Conservation (phyloP, 306 rosid species). For the Gastrolobium villosum region DNA sequence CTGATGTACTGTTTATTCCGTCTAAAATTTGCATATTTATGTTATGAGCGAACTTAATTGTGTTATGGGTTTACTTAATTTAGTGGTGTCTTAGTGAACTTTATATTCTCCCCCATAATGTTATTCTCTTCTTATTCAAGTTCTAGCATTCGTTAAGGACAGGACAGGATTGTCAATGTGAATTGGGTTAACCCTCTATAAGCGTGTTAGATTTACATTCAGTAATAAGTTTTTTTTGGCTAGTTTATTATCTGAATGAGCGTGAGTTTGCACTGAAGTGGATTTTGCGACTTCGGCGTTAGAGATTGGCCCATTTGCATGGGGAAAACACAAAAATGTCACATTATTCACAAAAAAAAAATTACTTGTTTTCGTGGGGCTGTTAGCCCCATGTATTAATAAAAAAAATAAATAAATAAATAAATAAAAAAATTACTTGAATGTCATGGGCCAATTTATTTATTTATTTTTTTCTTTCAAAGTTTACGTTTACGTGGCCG, state of each 20-base stretch:
- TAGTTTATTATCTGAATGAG: not conserved
- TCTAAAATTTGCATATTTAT: slow-evolving; percentile 45
- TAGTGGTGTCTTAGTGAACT: slow-evolving; percentile 35
- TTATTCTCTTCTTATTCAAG: not conserved
- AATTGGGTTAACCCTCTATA: not conserved
- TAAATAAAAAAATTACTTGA: too few relatives aligned
- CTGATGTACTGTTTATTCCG: slow-evolving; percentile 36
- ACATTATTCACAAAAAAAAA: too few relatives aligned
- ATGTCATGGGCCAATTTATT: too few relatives aligned
- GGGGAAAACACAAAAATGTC: too few relatives aligned
- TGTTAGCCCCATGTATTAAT: too few relatives aligned
- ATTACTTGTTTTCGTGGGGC: too few relatives aligned
- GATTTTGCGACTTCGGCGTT: not conserved
- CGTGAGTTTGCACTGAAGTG: not conserved
- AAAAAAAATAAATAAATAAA: too few relatives aligned
- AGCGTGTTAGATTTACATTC: not conserved
- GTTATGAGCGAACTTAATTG: slow-evolving; percentile 14
- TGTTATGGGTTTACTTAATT: slow-evolving; percentile 47
- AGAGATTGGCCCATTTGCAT: too few relatives aligned
- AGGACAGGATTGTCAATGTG: not conserved
- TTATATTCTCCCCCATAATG: slow-evolving; percentile 11
- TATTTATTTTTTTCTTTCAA: too few relatives aligned
- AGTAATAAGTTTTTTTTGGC: not conserved
- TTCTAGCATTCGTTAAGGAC: not conserved
- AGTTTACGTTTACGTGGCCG: too few relatives aligned